Evolutionary conservation across 1,284 basidiomycete genomes (phyloP), one percentile per base, ranked within the genome.

Genomic region (Cutaneotrichosporon sp.): DNA sequence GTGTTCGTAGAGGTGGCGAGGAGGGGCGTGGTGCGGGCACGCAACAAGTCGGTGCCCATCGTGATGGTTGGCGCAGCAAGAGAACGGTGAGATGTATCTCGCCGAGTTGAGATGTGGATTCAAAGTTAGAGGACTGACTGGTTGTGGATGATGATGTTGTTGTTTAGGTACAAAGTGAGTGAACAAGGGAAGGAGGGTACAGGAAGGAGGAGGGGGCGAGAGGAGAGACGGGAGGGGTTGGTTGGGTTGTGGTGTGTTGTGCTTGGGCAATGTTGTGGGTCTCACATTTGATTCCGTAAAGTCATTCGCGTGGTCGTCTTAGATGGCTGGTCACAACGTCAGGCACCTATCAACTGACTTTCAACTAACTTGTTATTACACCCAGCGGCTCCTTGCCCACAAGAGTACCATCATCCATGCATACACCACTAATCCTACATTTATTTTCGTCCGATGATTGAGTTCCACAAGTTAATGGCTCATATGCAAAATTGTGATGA

Each of bases 221-320:
- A 16, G 50, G 31, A 5, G 50, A 30, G 22, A 30, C 13, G 1
- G n/a, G 50, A 30, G 22, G 22, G 5, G 50, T 6, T 11, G 13
- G 14, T 11, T 22, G 49, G 26, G 21, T 50, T 50, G 49, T 26
- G 11, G 50, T 51, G 30, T 52, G 51, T 34, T 30, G 18, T 52
- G 51, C 18, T 52, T n/a, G 42, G 42, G 42, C 42, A 46, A 46
- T 46, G 42, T 46, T 46, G 42, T 47, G 21, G 50, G 50, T 16
- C 31, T 32, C 6, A 50, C 18, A 46, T 61, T 61, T 61, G 60
- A 31, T 61, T 38, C 60, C 60, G 60, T 30, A 30, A 61, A 61
- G 50, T 56, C 60, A 61, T 50, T 50, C 60, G 60, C 60, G 60
- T 61, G 46, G 8, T 5, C 6, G 5, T 30, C 31, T 8, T 30